phyloP scores from a whole-genome alignment of 176 grass and related monocot genomes.

The Chloris gayana region DNA sequence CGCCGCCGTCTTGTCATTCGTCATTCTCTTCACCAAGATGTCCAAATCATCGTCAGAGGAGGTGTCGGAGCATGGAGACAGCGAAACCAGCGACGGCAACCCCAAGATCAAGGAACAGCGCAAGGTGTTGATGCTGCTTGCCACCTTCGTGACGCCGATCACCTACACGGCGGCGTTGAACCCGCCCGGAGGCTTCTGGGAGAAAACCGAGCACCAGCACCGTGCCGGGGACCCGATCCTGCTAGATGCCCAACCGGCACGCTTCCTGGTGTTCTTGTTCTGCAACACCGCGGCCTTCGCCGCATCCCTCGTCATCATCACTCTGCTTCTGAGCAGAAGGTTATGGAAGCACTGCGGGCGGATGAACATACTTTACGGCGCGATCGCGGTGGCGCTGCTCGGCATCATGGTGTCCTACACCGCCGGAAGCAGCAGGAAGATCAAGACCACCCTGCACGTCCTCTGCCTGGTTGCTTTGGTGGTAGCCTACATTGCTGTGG shows the following conservation, averaged over 20 bases:
- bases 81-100: too few species aligned
- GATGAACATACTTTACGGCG: too few species aligned
- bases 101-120: too few species aligned
- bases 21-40: too few species aligned
- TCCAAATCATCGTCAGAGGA: too few species aligned
- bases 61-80: too few species aligned
- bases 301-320: conserved; percentile 13
- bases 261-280: neutral
- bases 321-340: neutral
- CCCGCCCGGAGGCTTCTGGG: conserved; percentile 48
- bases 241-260: neutral
- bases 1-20: too few species aligned
- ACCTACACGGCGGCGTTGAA: conserved; percentile 47
- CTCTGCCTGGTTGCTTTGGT: neutral
- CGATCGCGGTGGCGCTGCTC: conserved; percentile 7
- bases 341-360: neutral
- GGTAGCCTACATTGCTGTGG: neutral
- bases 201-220: neutral
- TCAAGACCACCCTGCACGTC: neutral
- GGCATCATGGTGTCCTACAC: conserved; percentile 35
- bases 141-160: conserved; percentile 33
- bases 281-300: conserved; percentile 12
- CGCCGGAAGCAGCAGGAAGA: neutral
- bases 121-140: conserved; percentile 27
- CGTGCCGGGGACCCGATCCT: conserved; percentile 27